Evolutionary conservation across 441 rosid genomes (phyloP), one percentile per base, ranked within the genome.

Genomic region (Melastoma candidum): DNA sequence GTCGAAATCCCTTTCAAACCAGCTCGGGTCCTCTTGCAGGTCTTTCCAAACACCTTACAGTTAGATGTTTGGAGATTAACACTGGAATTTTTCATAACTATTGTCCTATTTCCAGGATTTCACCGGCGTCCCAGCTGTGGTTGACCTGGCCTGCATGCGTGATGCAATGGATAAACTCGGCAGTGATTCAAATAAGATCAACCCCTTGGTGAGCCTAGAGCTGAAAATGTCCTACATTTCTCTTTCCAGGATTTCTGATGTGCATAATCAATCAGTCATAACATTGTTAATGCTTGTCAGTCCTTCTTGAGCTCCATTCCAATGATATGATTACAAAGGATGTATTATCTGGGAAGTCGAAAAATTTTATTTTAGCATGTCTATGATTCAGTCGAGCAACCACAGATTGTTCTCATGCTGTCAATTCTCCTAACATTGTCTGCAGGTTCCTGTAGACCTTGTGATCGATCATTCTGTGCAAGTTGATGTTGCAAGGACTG

Each of bases 1-100:
- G 90, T 83, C 58, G 87, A 80, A 63, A 83, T 83, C 25, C 68
- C 83, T 43, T 83, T 83, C 78, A 80, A 83, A 68, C 87, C 84
- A 45, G 84, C 84, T 46, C 79, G 80, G 47, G 80, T 78, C 63
- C 73, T 80, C 49, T 55, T 80, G 17, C 86, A 80, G 81, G 86
- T 83, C 61, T 49, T 32, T 6, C 41, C 41, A 32, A 32, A 2
- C 41, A 53, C 46, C 57, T 26, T 58, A 46, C 14, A 43, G 2
- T 9, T 3, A 26, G 29, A 14, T 10, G 51, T 32, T 32, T 32
- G 6, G 41, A 32, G 41, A 3, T 32, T 32, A 32, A 32, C 8
- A 8, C 8, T 32, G 41, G 13, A n/a, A 24, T 50, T 3, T 22
- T 10, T n/a, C 32, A 49, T 26, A 48, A 2, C 1, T 29, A 26